Conservation (phyloP, 768 basidiomycete genomes). For the Glaciozyma martinii region DNA sequence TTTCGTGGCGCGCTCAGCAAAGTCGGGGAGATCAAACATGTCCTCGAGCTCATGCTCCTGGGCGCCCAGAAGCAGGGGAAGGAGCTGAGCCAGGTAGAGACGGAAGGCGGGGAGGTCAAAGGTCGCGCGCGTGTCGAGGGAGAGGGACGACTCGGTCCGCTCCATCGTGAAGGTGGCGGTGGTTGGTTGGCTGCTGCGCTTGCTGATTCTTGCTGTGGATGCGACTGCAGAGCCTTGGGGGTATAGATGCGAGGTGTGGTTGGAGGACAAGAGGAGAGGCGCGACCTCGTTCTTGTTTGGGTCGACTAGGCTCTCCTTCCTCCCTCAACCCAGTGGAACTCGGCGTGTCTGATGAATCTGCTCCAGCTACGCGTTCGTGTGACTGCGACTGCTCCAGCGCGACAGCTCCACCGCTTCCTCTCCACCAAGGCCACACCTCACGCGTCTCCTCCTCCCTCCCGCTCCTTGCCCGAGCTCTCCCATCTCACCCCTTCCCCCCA, state of each 20-base stretch:
- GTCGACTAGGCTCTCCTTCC: background rate
- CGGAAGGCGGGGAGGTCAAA: constrained; percentile 3
- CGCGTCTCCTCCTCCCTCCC: no score
- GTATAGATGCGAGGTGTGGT: background rate
- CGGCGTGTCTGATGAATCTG: no score
- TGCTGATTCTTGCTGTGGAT: background rate
- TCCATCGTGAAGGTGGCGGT: background rate
- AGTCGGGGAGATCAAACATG: constrained; percentile 54
- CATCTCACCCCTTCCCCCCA: background rate
- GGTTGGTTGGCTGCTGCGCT: background rate
- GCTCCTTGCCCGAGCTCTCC: background rate
- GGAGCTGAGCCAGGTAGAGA: background rate
- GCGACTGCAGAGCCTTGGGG: background rate
- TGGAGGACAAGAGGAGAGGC: background rate
- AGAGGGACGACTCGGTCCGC: background rate
- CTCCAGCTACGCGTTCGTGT: no score
- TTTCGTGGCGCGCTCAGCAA: constrained; percentile 62
- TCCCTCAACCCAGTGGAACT: background rate
- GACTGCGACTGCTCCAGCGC: no score
- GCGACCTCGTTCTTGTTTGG: background rate
- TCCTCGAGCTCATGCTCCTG: constrained; percentile 55
- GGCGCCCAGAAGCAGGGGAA: constrained; percentile 49
- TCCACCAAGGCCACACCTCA: no score
- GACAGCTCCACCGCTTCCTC: no score
- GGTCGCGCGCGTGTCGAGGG: background rate